A percentile compares a stretch with the other conserved stretches of the same genome.
phyloP scores from a whole-genome alignment of 257 asterid genomes.

The Solanum virginianum region DNA sequence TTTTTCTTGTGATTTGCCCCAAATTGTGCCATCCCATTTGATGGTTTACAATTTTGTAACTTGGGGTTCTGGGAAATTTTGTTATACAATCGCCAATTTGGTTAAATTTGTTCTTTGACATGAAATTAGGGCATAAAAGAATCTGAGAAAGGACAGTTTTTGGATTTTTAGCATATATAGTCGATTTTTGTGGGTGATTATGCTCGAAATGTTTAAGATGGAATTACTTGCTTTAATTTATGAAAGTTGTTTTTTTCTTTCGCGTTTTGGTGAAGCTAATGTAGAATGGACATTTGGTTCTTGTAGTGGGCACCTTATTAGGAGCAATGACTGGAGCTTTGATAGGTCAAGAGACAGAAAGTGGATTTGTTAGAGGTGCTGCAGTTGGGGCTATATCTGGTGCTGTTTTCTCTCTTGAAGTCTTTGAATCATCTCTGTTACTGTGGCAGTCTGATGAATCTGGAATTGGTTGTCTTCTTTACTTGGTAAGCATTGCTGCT shows the following conservation, averaged over 20 bases:
- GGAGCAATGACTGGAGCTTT: constrained; percentile 97
- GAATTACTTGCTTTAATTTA: not conserved
- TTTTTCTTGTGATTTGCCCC: not conserved
- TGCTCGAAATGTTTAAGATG: not conserved
- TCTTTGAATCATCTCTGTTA: constrained; percentile 71
- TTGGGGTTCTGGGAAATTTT: not conserved
- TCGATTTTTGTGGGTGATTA: not conserved
- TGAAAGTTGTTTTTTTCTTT: not conserved
- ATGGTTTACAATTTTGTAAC: not conserved
- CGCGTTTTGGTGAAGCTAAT: not conserved
- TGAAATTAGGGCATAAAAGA: not conserved
- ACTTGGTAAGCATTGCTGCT: constrained; percentile 47
- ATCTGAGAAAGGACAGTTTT: not conserved
- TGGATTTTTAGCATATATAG: not conserved
- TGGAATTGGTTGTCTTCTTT: constrained; percentile 81
- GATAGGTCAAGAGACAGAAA: constrained; percentile 96
- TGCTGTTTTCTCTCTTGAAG: constrained; percentile 97
- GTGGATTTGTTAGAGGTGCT: constrained; percentile 96
- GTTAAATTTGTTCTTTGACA: not conserved
- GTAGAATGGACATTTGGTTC: not conserved
- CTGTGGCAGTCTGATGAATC: constrained; percentile 96
- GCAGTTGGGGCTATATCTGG: constrained; percentile 97
- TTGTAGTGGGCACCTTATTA: constrained; percentile 81
- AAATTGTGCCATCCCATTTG: not conserved
- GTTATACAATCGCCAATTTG: not conserved